A percentile compares a stretch with the other conserved stretches of the same genome.
phyloP scores from a whole-genome alignment of 805 yeast genomes.

The Kuraishia cidri region DNA sequence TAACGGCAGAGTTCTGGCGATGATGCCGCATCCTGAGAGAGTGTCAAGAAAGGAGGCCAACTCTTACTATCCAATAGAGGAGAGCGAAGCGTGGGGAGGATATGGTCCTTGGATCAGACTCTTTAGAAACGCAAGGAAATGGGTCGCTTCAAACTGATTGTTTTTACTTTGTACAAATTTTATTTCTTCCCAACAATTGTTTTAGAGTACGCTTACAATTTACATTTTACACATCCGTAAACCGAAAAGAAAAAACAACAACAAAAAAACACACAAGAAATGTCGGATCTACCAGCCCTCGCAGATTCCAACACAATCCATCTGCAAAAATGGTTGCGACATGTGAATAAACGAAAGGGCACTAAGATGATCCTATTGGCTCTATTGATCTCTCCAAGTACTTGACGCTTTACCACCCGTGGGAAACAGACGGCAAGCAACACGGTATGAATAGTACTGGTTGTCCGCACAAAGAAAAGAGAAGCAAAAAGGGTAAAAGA shows the following conservation, averaged over 20 bases:
- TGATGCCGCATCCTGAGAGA: conserved; percentile 99
- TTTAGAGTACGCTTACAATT: neutral
- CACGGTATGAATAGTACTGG: conserved; percentile 64
- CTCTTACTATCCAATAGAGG: conserved; percentile 75
- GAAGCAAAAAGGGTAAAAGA: conserved; percentile 7
- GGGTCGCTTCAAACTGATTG: conserved; percentile 41
- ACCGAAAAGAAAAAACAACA: conserved; percentile 1
- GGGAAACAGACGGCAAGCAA: conserved; percentile 42
- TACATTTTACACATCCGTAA: conserved; percentile 7
- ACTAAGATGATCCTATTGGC: conserved; percentile 50
- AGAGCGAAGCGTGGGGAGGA: conserved; percentile 59
- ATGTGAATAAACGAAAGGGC: conserved; percentile 41
- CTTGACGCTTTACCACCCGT: conserved; percentile 54
- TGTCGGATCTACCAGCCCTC: conserved; percentile 72
- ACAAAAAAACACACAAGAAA: conserved; percentile 9
- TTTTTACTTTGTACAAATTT: too few relatives aligned
- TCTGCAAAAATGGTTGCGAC: conserved; percentile 27
- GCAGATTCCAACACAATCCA: conserved; percentile 24
- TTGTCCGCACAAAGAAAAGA: conserved; percentile 57
- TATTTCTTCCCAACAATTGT: too few relatives aligned
- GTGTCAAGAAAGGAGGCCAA: conserved; percentile 80
- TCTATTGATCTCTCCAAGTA: conserved; percentile 53
- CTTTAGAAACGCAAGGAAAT: conserved; percentile 86
- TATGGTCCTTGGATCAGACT: conserved; percentile 94
- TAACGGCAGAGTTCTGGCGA: conserved; percentile 90